Percentiles rank a stretch among this genome's conserved stretches.
These are phyloP conservation scores for Venturia effusa DNA, from an alignment of 2,329 filamentous ascomycete genomes.

Conservation along the genomic window DNA sequence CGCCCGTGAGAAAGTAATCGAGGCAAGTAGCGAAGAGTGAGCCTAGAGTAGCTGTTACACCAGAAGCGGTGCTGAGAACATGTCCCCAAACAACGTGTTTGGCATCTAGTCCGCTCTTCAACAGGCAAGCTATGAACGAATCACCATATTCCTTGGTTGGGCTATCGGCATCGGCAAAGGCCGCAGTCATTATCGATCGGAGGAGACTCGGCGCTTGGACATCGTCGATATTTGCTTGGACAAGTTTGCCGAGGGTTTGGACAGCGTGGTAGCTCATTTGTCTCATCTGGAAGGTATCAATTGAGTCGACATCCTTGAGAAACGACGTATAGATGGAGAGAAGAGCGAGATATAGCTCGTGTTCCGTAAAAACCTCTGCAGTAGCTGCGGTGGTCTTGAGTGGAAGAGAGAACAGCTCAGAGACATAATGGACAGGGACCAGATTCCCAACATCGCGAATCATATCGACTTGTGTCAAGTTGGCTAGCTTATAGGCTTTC, in stretches of 20 bases:
- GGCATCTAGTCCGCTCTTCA: constrained; percentile 50
- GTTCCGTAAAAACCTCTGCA: constrained; percentile 43
- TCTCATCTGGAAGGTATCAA: constrained; percentile 54
- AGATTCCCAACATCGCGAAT: constrained; percentile 46
- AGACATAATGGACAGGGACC: constrained; percentile 44
- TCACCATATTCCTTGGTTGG: constrained; percentile 53
- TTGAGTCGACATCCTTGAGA: constrained; percentile 56
- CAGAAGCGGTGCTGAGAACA: constrained; percentile 55
- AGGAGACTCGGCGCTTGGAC: constrained; percentile 37
- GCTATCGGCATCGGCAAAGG: constrained; percentile 35
- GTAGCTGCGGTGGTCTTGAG: constrained; percentile 43
- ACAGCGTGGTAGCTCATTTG: constrained; percentile 47
- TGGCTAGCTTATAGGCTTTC: constrained; percentile 54
- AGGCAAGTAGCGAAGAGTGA: constrained; percentile 62
- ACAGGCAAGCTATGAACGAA: constrained; percentile 52
- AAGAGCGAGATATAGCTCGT: constrained; percentile 49
- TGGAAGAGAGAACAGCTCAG: constrained; percentile 43
- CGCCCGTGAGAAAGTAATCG: constrained; percentile 54
- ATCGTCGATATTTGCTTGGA: constrained; percentile 56
- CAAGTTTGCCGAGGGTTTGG: constrained; percentile 46
- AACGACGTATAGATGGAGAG: constrained; percentile 55
- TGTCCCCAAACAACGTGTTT: constrained; percentile 62
- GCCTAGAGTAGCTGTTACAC: constrained; percentile 60
- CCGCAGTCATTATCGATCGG: constrained; percentile 35
- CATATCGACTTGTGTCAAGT: constrained; percentile 59